Evolutionary conservation across 1,284 basidiomycete species (phyloP).

Genomic region (Trametes versicolor): DNA sequence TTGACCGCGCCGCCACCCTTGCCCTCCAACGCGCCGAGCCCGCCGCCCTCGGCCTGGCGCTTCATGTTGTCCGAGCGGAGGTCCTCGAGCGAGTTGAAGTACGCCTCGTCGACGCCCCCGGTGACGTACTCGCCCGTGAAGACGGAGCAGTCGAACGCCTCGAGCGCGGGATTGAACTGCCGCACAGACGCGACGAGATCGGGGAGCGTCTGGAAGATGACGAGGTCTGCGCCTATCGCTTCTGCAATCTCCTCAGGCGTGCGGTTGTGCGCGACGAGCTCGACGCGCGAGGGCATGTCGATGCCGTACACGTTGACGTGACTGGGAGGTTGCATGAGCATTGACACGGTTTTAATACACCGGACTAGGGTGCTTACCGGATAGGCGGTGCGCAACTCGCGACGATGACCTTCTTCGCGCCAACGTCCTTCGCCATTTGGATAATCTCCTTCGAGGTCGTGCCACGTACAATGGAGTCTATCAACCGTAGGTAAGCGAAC

Average conservation of each 20-base stretch:
- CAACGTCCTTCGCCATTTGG: conserved; percentile 99
- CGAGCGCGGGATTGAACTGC: conserved; percentile 86
- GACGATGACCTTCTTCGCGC: conserved; percentile 97
- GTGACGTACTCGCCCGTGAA: conserved; percentile 98
- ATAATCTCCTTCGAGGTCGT: conserved; percentile 99
- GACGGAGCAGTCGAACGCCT: conserved; percentile 94
- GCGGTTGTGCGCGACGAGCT: conserved; percentile 92
- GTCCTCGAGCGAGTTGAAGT: conserved; percentile 82
- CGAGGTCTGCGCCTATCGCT: conserved; percentile 94
- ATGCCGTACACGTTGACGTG: conserved; percentile 98
- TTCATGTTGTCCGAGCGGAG: conserved; percentile 90
- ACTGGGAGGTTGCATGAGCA: conserved; percentile 49
- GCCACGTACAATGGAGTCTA: conserved; percentile 98
- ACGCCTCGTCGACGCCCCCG: conserved; percentile 91
- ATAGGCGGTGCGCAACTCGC: conserved; percentile 98
- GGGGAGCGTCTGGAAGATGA: conserved; percentile 96
- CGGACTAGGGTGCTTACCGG: conserved; percentile 57
- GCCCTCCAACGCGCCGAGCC: conserved; percentile 47
- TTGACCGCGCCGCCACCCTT: conserved; percentile 49
- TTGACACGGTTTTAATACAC: neutral
- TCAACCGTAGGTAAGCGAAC: conserved; percentile 8
- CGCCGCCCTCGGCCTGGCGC: conserved; percentile 46
- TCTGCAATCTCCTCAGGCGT: conserved; percentile 81
- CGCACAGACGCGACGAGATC: conserved; percentile 92
- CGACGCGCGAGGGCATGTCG: conserved; percentile 96